Base-by-base conservation (phyloP, 2,329 filamentous ascomycete genomes). In the Botrytis hyacinthi region DNA sequence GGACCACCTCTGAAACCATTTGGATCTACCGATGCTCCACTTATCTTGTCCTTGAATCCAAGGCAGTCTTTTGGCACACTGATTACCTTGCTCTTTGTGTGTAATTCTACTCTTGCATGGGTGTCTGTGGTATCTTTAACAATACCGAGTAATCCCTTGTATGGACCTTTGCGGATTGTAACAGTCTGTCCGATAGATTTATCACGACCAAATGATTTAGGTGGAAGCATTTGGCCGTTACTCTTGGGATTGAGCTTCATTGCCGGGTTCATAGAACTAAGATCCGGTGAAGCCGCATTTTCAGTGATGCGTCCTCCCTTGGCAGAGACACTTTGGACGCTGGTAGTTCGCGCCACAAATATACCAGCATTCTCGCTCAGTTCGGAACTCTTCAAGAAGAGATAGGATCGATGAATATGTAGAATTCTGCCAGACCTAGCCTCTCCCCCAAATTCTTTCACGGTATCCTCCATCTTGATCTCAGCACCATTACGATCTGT, bases 401-500 rank as follows among this genome's bases (percentile, higher is more conserved):
- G 88, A 81, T 91, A 97, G n/a, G 93, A 94, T 69, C 96, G 91
- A 82, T 98, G 92, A 73, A 99, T 95, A 82, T 98, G 95, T 73
- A 97, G 89, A 77, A 99, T 97, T 78, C 93, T 93, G 78, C 96
- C 96, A 78, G 92, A 90, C 72, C 94, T 91, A 77, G 92, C 89
- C 83, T 97, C 94, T 48, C 95, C 96, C 32, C 92, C 91, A 74
- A 91, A 89, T 82, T 99, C 96, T 79, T 95, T 95, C 74, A 99
- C 93, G 2, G 94, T 95, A 81, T 99, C 96, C 73, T 97, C 95
- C 26, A 91, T 86, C 74, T 94, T 90, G 77, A 99, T 97, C 82
- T 99, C 96, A 26, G 95, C 94, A 20, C 96, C 95, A 79, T 95
- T 94, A 73, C 94, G 90, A 81, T 99, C 96, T 16, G 95, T 96